phyloP scores from a whole-genome alignment of 2,329 filamentous ascomycete species.

The Juglanconis juglandina region DNA sequence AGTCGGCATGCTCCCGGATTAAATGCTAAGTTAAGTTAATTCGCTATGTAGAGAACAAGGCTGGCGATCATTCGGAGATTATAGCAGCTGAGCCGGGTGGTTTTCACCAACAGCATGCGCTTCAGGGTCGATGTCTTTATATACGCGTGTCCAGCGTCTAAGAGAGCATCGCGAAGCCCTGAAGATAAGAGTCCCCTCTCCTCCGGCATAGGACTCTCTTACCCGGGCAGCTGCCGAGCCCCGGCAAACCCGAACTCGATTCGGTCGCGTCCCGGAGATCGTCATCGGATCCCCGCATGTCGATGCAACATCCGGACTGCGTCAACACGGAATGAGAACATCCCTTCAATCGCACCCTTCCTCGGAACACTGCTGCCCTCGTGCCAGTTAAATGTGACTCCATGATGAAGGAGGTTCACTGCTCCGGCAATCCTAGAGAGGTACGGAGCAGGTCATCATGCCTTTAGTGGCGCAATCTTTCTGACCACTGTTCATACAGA shows the following conservation, averaged over 20 bases:
- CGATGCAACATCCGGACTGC: background rate
- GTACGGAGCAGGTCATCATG: background rate
- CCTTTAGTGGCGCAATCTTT: too few relatives aligned
- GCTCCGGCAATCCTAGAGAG: constrained; percentile 12
- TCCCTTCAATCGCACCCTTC: background rate
- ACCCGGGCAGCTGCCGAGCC: background rate
- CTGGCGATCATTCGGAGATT: too few relatives aligned
- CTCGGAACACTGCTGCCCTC: background rate
- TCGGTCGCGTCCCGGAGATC: background rate
- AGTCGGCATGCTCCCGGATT: background rate
- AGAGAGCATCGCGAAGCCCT: background rate
- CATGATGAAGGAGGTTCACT: constrained; percentile 10
- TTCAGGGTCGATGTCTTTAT: too few relatives aligned
- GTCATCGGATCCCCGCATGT: background rate
- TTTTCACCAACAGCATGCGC: too few relatives aligned
- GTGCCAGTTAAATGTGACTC: background rate
- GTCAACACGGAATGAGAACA: background rate
- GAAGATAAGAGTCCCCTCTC: background rate
- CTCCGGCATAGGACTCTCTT: background rate
- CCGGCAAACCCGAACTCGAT: background rate
- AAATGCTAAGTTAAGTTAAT: too few relatives aligned
- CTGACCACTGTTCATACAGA: background rate
- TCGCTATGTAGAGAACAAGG: too few relatives aligned
- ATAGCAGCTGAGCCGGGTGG: too few relatives aligned
- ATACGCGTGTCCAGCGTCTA: background rate